Percentiles rank a stretch among this genome's conserved stretches.
These are phyloP conservation scores for Codiaeum variegatum DNA, from an alignment of 441 rosid species.

Conservation along the genomic window DNA sequence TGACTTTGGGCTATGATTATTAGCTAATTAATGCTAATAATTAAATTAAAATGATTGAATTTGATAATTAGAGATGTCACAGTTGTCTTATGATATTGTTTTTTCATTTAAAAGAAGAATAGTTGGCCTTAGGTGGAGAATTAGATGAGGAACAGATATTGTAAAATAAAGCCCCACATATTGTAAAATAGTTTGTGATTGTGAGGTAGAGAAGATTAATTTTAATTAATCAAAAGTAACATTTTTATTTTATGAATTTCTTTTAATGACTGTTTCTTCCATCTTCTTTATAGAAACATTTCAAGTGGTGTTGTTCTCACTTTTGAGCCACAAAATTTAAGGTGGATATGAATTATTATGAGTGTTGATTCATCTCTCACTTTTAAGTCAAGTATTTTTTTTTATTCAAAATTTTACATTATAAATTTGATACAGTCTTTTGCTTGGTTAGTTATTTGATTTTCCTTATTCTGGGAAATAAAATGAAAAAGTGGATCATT, in stretches of 20 bases:
- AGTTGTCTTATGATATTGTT: conserved; percentile 16
- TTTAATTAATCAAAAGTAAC: neutral
- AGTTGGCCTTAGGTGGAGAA: conserved; percentile 3
- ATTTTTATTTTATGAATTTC: neutral
- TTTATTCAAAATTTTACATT: neutral
- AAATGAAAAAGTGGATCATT: neutral
- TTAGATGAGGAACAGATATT: conserved; percentile 11
- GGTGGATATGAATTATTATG: conserved; percentile 3
- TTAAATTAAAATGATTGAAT: neutral
- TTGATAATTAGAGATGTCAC: conserved; percentile 24
- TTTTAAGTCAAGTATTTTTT: neutral
- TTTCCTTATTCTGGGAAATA: no score
- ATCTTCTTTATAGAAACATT: neutral
- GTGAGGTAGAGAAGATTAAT: neutral
- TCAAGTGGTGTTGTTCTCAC: neutral
- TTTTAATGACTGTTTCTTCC: neutral
- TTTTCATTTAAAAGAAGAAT: no score
- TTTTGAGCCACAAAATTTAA: conserved; percentile 12
- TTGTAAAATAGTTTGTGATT: conserved; percentile 28
- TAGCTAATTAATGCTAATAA: neutral
- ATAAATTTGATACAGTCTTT: no score
- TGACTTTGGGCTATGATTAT: conserved; percentile 1
- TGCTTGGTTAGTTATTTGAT: neutral
- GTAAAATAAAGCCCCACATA: conserved; percentile 32
- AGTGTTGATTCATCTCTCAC: neutral